phyloP scores from a whole-genome alignment of 352 stramenopile genomes.

The Globisporangium carolinianum region DNA sequence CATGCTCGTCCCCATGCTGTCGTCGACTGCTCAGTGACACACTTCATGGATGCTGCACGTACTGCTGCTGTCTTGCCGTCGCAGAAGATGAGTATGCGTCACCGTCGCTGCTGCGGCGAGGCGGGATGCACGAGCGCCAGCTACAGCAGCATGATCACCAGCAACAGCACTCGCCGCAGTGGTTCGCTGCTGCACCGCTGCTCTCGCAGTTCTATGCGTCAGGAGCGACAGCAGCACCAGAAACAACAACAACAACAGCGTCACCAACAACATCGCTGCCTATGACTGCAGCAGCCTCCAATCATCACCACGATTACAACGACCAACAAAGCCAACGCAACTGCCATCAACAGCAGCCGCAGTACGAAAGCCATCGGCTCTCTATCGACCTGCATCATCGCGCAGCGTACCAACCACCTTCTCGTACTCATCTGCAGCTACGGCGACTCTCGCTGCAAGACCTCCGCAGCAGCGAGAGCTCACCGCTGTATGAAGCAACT shows the following conservation, averaged over 20 bases:
- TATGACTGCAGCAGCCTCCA: too few species aligned
- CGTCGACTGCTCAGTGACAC: too few species aligned
- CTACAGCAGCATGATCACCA: neutral
- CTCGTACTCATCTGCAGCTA: neutral
- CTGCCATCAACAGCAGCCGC: neutral
- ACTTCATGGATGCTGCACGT: too few species aligned
- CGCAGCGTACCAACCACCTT: neutral
- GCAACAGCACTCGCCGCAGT: conserved; percentile 9
- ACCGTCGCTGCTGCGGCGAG: neutral
- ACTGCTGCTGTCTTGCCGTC: too few species aligned
- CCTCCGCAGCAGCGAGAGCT: neutral
- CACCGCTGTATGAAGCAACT: neutral
- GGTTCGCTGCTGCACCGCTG: conserved; percentile 12
- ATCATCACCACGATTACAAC: too few species aligned
- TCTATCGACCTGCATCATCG: neutral
- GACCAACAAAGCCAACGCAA: neutral
- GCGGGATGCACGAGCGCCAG: neutral
- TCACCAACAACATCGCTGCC: too few species aligned
- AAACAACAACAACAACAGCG: too few species aligned
- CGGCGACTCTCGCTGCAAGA: neutral
- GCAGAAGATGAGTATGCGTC: too few species aligned
- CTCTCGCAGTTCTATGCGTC: conserved; percentile 10
- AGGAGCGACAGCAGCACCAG: too few species aligned
- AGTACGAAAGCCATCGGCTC: neutral
- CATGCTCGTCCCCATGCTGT: too few species aligned